These are phyloP conservation scores for Vitis vinifera DNA, from an alignment of 164 flowering plant genomes.

Conservation along the genomic window DNA sequence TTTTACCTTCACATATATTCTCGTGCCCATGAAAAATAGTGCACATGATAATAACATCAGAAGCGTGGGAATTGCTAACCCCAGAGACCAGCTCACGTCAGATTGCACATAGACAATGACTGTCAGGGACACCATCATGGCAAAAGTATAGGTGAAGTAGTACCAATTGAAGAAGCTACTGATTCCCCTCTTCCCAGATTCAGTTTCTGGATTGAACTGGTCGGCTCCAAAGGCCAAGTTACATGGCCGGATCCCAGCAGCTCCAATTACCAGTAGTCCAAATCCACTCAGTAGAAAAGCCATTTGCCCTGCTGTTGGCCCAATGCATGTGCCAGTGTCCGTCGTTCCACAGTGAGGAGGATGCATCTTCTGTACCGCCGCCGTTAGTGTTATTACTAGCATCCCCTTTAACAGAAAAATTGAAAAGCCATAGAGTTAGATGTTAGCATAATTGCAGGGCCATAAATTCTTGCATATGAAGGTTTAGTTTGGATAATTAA, in stretches of 20 bases:
- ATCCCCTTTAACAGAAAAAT: constrained; percentile 27
- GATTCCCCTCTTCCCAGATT: constrained; percentile 43
- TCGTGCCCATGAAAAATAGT: constrained; percentile 37
- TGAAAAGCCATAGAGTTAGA: background rate
- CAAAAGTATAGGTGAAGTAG: constrained; percentile 42
- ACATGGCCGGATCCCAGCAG: constrained; percentile 46
- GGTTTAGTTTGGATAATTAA: too few species aligned
- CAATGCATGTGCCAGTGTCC: constrained; percentile 19
- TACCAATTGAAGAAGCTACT: constrained; percentile 56
- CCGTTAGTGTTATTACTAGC: constrained; percentile 39
- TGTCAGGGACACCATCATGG: constrained; percentile 42
- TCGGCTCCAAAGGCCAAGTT: constrained; percentile 52
- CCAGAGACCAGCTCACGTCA: constrained; percentile 39
- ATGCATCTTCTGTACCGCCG: constrained; percentile 30
- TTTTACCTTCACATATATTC: constrained; percentile 35
- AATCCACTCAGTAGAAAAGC: constrained; percentile 28
- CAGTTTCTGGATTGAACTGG: constrained; percentile 42
- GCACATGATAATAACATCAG: constrained; percentile 37
- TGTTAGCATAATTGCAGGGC: too few species aligned
- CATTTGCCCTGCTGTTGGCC: constrained; percentile 37
- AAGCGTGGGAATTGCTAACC: constrained; percentile 33
- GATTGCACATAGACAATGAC: constrained; percentile 43
- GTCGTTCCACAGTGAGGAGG: constrained; percentile 30
- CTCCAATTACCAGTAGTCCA: constrained; percentile 33
- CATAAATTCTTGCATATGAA: too few species aligned